Evolutionary conservation across 352 stramenopile genomes (phyloP), one percentile per base, ranked within the genome.

Genomic region (Phytopythium chamaehyphon): DNA sequence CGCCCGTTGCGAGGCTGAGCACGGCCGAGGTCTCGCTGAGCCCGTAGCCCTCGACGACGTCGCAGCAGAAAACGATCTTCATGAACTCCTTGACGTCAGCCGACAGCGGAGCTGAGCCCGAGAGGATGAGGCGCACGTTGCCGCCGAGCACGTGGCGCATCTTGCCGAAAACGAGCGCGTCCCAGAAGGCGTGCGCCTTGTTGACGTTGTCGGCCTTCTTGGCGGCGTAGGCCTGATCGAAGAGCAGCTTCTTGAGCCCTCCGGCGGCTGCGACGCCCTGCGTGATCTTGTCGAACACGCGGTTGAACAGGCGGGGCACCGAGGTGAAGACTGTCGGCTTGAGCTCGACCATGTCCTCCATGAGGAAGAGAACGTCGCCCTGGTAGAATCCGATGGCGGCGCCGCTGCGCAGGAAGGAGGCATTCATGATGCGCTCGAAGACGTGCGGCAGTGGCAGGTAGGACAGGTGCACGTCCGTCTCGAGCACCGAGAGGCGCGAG

Each of bases 361-460:
- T 84, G 6, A 99, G 56, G 15, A 90, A 74, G 26, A 85, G 44
- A 16, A 96, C 83, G 58, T 98, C 87, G 19, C 95, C 96, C 19
- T 94, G 83, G 60, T 77, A 88, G 48, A 86, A 88, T 0, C 73
- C 44, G 80, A 82, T 33, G 69, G 83, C 33, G 58, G 91, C 61
- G 80, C 95, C 46, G 66, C 87, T 57, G 61, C 76, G 68, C 89
- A 93, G 14, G 73, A 98, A 76, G 6, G 78, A 75, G 12, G 71
- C 82, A 10, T 96, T 86, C n/a, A 98, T 80, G 6, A 87, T 76
- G 12, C 96, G 79, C 73, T 99, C 96, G 59, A 98, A 98, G 44
- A 99, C 96, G 69, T 99, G 96, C 2, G 96, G 81, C 40, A 99
- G 63, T 11, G 96, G 96, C 54, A 99, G 73, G 68, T 99, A 99